These are phyloP conservation scores for Alternaria brassicae DNA, from an alignment of 2,329 filamentous ascomycete genomes.

Conservation along the genomic window DNA sequence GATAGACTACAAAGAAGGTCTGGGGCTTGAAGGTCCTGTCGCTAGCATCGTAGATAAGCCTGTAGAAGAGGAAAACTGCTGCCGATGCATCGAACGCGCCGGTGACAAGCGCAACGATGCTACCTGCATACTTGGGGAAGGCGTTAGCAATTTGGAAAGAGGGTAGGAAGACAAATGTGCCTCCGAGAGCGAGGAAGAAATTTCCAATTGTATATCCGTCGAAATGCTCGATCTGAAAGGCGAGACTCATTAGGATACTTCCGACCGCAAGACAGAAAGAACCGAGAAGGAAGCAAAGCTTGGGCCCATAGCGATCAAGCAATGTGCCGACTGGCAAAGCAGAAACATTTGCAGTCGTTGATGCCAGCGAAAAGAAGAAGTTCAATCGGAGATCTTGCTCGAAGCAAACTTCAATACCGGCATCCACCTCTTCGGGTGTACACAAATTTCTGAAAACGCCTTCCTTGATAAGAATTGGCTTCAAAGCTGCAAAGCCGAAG, in stretches of 20 bases:
- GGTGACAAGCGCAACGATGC: constrained; percentile 81
- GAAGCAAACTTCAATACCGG: constrained; percentile 46
- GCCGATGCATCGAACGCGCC: constrained; percentile 86
- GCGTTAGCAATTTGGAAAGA: constrained; percentile 86
- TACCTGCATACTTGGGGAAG: constrained; percentile 76
- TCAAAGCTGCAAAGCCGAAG: constrained; percentile 52
- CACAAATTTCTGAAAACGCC: constrained; percentile 49
- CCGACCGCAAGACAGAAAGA: constrained; percentile 43
- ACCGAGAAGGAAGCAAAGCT: constrained; percentile 42
- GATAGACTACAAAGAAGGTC: constrained; percentile 75
- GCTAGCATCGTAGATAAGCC: constrained; percentile 70
- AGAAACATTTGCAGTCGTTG: constrained; percentile 50
- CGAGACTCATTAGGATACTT: constrained; percentile 49
- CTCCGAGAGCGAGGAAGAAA: constrained; percentile 77
- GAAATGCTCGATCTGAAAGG: constrained; percentile 45
- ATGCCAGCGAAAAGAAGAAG: constrained; percentile 49
- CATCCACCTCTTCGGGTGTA: constrained; percentile 44
- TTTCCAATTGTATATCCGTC: constrained; percentile 71
- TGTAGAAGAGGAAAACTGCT: constrained; percentile 77
- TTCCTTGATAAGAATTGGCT: constrained; percentile 50
- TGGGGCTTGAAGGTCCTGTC: constrained; percentile 65
- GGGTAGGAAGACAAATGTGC: constrained; percentile 82
- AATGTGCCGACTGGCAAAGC: constrained; percentile 47
- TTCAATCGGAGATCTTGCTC: constrained; percentile 51
- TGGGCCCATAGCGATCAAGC: constrained; percentile 49